Evolutionary conservation across 1,284 basidiomycete species (phyloP).

Genomic region (Crepidotus sp.): DNA sequence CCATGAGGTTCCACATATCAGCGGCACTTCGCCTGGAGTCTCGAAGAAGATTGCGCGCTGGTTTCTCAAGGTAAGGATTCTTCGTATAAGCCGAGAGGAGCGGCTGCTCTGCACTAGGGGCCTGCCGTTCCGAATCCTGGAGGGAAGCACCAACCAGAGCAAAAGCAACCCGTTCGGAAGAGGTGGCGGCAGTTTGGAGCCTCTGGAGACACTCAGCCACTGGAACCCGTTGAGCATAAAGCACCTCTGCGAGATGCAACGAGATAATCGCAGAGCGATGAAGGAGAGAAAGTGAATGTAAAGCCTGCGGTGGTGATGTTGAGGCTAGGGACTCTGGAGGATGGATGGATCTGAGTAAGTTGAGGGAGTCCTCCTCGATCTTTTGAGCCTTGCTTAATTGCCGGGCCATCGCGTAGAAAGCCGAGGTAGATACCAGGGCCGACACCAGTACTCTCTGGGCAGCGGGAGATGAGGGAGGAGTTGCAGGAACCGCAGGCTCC

Average conservation of each 20-base stretch:
- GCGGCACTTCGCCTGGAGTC: slow-evolving; percentile 63
- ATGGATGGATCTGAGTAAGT: slow-evolving; percentile 57
- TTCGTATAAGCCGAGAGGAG: slow-evolving; percentile 33
- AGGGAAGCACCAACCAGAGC: slow-evolving; percentile 35
- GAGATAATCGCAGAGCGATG: slow-evolving; percentile 67
- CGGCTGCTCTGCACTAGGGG: slow-evolving; percentile 27
- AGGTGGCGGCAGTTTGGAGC: slow-evolving; percentile 51
- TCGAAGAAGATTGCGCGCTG: slow-evolving; percentile 52
- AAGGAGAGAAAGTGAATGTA: slow-evolving; percentile 62
- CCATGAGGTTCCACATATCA: slow-evolving; percentile 53
- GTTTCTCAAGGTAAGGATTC: slow-evolving; percentile 42
- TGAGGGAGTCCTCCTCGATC: slow-evolving; percentile 58
- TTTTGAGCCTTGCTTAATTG: slow-evolving; percentile 59
- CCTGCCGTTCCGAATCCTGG: slow-evolving; percentile 24
- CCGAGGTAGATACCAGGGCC: slow-evolving; percentile 62
- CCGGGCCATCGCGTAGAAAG: slow-evolving; percentile 58
- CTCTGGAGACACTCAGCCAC: slow-evolving; percentile 43
- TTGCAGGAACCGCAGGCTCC: slow-evolving; percentile 28
- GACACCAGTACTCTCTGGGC: slow-evolving; percentile 61
- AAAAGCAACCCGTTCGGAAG: slow-evolving; percentile 57
- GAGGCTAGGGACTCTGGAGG: slow-evolving; percentile 37
- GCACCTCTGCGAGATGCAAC: slow-evolving; percentile 69
- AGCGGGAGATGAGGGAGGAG: slow-evolving; percentile 48
- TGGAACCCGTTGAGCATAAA: slow-evolving; percentile 46
- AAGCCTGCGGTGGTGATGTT: slow-evolving; percentile 45